Evolutionary conservation across 208 protist genomes (phyloP).

Genomic region (Leishmania tropica): DNA sequence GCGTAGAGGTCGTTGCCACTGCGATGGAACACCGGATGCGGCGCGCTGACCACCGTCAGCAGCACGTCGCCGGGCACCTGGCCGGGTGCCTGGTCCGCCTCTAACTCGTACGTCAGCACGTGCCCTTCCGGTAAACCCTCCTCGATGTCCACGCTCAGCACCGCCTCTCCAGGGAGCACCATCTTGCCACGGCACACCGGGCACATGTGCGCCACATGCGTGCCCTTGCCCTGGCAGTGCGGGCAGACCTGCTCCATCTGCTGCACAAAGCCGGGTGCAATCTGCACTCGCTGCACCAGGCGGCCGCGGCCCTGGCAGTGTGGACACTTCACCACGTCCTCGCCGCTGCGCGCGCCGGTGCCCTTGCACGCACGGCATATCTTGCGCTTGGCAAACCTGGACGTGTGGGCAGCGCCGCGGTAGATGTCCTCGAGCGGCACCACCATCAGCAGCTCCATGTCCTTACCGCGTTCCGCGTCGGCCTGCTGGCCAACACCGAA

Average conservation of each 20-base stretch:
- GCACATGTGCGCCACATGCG: conserved; percentile 77
- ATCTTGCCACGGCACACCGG: conserved; percentile 67
- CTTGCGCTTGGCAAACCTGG: conserved; percentile 89
- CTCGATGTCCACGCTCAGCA: conserved; percentile 78
- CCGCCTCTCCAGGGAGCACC: conserved; percentile 48
- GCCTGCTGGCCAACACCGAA: conserved; percentile 40
- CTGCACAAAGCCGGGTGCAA: conserved; percentile 80
- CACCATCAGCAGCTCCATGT: conserved; percentile 57
- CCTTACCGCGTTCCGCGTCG: conserved; percentile 45
- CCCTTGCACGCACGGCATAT: conserved; percentile 83
- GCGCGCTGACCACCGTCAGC: conserved; percentile 54
- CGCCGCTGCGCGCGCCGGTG: conserved; percentile 43
- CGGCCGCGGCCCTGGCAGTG: conserved; percentile 72
- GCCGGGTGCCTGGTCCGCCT: conserved; percentile 84
- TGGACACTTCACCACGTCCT: conserved; percentile 48
- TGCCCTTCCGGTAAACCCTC: conserved; percentile 77
- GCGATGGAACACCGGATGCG: conserved; percentile 78
- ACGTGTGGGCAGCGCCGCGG: conserved; percentile 80
- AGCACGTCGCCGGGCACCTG: conserved; percentile 82
- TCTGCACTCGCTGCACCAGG: conserved; percentile 67
- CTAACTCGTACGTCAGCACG: conserved; percentile 80
- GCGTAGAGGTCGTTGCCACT: conserved; percentile 80
- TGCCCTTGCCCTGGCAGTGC: conserved; percentile 89
- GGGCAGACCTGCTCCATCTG: conserved; percentile 84
- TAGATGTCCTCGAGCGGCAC: conserved; percentile 92